A percentile compares a stretch with the other conserved stretches of the same genome.
Evolutionary conservation across 2,329 filamentous ascomycete genomes (phyloP).

Genomic region (Fusarium vanettenii): DNA sequence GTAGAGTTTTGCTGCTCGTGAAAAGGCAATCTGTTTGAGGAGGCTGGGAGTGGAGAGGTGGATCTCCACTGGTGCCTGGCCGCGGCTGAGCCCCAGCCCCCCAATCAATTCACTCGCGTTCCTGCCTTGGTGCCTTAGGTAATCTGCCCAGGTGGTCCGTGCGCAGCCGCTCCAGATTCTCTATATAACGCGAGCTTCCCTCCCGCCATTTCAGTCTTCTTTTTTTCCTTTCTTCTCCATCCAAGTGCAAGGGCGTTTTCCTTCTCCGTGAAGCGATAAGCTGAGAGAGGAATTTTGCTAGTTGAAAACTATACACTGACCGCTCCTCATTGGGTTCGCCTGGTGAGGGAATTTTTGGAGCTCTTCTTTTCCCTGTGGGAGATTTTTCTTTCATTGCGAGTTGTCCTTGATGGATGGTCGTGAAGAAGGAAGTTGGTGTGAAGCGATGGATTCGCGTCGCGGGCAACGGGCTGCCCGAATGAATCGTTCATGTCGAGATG

Average conservation of each 20-base stretch:
- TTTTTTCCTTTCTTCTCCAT: slow-evolving; percentile 62
- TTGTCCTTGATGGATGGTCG: slow-evolving; percentile 48
- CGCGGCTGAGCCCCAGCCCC: slow-evolving; percentile 11
- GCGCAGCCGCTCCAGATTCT: slow-evolving; percentile 18
- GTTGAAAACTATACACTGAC: slow-evolving; percentile 86
- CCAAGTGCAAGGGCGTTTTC: slow-evolving; percentile 76
- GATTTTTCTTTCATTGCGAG: slow-evolving; percentile 56
- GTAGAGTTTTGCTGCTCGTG: neutral
- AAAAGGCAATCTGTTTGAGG: neutral
- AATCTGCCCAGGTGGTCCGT: slow-evolving; percentile 22
- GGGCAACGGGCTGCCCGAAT: too few species aligned
- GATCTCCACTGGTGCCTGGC: slow-evolving; percentile 32
- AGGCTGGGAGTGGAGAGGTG: neutral
- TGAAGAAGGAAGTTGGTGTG: slow-evolving; percentile 52
- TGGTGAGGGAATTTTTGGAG: slow-evolving; percentile 80
- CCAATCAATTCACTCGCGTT: slow-evolving; percentile 30
- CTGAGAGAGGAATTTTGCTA: slow-evolving; percentile 87
- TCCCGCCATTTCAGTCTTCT: slow-evolving; percentile 44
- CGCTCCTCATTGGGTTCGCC: slow-evolving; percentile 74
- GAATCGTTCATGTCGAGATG: neutral
- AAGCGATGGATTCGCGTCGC: too few species aligned
- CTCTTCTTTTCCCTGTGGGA: slow-evolving; percentile 43
- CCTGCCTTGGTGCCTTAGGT: slow-evolving; percentile 35
- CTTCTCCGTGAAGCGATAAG: slow-evolving; percentile 71
- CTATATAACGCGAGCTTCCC: slow-evolving; percentile 50